Evolutionary conservation across 2,329 filamentous ascomycete species (phyloP).

Genomic region (Aphanocladium album): DNA sequence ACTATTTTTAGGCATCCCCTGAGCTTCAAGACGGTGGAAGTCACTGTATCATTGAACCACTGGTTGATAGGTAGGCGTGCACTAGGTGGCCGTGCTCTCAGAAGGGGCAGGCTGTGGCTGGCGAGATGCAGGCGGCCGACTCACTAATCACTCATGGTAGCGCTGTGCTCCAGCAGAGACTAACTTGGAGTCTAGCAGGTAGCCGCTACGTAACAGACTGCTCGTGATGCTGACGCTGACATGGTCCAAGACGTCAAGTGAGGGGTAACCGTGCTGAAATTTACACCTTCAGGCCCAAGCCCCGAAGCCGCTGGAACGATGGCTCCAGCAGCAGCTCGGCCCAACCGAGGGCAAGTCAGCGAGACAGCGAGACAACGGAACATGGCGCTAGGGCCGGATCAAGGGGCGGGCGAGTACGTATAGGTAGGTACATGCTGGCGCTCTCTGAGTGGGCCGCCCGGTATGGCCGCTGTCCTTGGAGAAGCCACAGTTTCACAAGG

Average conservation of each 20-base stretch:
- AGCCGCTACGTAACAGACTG: neutral
- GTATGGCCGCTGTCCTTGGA: too few species aligned
- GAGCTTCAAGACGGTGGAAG: neutral
- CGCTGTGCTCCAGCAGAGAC: neutral
- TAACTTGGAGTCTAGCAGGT: neutral
- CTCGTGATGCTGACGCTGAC: neutral
- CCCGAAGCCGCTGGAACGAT: constrained; percentile 20
- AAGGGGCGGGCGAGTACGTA: too few species aligned
- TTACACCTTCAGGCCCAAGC: constrained; percentile 13
- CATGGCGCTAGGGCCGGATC: neutral
- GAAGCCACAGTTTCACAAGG: too few species aligned
- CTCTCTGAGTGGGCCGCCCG: too few species aligned
- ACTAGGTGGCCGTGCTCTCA: neutral
- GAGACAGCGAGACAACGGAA: neutral
- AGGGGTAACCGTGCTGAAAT: constrained; percentile 23
- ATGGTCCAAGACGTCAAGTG: constrained; percentile 3
- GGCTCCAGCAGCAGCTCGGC: neutral
- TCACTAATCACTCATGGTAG: neutral
- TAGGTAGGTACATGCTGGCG: too few species aligned
- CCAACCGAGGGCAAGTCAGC: neutral
- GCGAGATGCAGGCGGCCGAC: neutral
- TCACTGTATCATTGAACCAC: too few species aligned
- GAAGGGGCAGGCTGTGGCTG: neutral
- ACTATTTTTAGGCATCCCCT: neutral
- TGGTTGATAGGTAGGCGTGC: neutral